Evolutionary conservation across 2,329 filamentous ascomycete species (phyloP).

Genomic region (Colletotrichum theobromicola): DNA sequence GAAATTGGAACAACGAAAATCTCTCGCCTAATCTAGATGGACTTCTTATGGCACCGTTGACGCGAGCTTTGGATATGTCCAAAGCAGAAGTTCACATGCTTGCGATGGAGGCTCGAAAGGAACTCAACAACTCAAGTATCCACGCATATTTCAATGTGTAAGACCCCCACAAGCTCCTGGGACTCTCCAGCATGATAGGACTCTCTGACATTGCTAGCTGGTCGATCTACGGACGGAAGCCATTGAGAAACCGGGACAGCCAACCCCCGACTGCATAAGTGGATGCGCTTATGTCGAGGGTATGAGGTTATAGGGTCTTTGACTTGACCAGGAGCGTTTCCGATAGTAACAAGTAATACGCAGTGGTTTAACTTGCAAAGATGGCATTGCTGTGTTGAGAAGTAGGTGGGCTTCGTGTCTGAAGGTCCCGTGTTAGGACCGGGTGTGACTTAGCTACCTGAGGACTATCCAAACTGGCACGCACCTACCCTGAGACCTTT

Average conservation of each 20-base stretch:
- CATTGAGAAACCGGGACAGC: not conserved
- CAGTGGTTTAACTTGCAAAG: not conserved
- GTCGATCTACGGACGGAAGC: not conserved
- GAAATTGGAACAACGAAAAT: conserved; percentile 10
- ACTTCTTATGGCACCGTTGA: not conserved
- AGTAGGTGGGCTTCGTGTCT: not conserved
- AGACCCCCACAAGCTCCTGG: not conserved
- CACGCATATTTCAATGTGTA: not conserved
- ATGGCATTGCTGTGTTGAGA: not conserved
- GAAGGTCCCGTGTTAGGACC: not conserved
- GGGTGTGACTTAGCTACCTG: not conserved
- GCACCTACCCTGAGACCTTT: not conserved
- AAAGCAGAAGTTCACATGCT: not conserved
- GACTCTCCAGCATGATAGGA: not conserved
- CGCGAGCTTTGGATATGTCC: not conserved
- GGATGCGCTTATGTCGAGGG: not conserved
- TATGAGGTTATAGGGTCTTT: not conserved
- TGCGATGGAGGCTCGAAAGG: not conserved
- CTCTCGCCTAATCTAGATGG: not conserved
- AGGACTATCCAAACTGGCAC: not conserved
- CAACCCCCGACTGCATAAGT: not conserved
- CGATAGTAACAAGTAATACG: not conserved
- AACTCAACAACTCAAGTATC: not conserved
- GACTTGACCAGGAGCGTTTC: not conserved
- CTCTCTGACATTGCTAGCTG: not conserved